Percentiles rank a stretch among this genome's conserved stretches.
Evolutionary conservation across 176 grass and related monocot species (phyloP).

Genomic region (Dactylis glomerata): DNA sequence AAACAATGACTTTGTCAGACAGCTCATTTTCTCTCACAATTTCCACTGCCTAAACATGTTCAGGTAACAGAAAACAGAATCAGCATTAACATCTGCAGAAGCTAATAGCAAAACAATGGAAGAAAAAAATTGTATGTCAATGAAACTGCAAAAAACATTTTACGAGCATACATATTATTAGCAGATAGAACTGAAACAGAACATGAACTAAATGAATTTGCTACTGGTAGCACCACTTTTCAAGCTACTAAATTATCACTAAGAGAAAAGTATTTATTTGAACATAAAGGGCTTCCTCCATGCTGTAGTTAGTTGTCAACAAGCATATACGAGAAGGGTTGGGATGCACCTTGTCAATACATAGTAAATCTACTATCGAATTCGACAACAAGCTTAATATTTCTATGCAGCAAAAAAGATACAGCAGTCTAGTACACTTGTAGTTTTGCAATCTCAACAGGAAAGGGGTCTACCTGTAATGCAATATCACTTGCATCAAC

Average conservation of each 20-base stretch:
- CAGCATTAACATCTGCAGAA: constrained; percentile 20
- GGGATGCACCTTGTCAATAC: constrained; percentile 1
- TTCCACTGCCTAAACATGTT: constrained; percentile 69
- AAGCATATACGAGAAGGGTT: neutral
- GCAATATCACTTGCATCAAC: constrained; percentile 98
- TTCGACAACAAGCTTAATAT: neutral
- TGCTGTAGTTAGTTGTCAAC: neutral
- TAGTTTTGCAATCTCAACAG: constrained; percentile 14
- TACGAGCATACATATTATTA: neutral
- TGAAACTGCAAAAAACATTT: neutral
- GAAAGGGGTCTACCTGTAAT: constrained; percentile 54
- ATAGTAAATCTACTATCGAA: constrained; percentile 14
- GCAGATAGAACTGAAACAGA: neutral
- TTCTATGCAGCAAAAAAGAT: constrained; percentile 1
- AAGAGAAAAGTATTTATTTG: constrained; percentile 19
- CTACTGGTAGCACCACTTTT: neutral
- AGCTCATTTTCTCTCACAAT: constrained; percentile 94
- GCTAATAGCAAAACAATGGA: constrained; percentile 13
- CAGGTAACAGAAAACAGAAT: constrained; percentile 29
- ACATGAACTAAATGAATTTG: neutral
- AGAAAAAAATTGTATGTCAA: neutral
- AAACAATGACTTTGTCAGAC: constrained; percentile 89
- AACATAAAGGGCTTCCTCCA: neutral
- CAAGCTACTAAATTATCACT: neutral
- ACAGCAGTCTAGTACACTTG: neutral